Conservation (phyloP, 2,329 filamentous ascomycete genomes). For the Sarocladium brachiariae region DNA sequence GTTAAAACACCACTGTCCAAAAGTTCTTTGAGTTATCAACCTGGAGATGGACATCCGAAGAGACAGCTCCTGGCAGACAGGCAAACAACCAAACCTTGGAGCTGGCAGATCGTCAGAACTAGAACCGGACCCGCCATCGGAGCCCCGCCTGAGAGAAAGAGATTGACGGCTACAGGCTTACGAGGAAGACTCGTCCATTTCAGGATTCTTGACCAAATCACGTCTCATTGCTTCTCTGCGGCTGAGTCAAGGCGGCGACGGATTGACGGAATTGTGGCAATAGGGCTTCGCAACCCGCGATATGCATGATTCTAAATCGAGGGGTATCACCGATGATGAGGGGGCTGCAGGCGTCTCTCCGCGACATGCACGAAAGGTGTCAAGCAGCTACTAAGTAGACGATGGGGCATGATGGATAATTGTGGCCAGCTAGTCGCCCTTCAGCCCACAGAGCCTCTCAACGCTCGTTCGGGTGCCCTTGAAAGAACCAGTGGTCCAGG, state of each 20-base stretch:
- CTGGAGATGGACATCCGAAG: too few species aligned
- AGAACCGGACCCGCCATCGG: neutral
- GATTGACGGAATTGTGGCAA: neutral
- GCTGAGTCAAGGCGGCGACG: neutral
- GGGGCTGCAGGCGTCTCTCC: neutral
- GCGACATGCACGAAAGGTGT: conserved; percentile 2
- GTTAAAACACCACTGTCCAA: too few species aligned
- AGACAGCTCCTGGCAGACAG: too few species aligned
- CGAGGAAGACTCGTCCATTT: too few species aligned
- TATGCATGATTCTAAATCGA: neutral
- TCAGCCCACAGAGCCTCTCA: too few species aligned
- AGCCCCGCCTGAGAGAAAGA: conserved; percentile 3
- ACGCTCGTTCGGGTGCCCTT: too few species aligned
- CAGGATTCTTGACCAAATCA: too few species aligned
- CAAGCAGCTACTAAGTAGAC: conserved; percentile 1
- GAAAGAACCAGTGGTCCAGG: neutral
- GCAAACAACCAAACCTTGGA: too few species aligned
- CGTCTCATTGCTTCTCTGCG: neutral
- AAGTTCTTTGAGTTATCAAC: too few species aligned
- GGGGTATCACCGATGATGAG: neutral
- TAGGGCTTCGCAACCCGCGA: conserved; percentile 9
- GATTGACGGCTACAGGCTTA: too few species aligned
- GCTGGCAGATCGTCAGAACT: conserved; percentile 4
- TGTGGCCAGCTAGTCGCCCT: too few species aligned
- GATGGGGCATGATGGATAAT: neutral